Base-by-base conservation (phyloP, 768 basidiomycete genomes). In the Sarcodon sp. region DNA sequence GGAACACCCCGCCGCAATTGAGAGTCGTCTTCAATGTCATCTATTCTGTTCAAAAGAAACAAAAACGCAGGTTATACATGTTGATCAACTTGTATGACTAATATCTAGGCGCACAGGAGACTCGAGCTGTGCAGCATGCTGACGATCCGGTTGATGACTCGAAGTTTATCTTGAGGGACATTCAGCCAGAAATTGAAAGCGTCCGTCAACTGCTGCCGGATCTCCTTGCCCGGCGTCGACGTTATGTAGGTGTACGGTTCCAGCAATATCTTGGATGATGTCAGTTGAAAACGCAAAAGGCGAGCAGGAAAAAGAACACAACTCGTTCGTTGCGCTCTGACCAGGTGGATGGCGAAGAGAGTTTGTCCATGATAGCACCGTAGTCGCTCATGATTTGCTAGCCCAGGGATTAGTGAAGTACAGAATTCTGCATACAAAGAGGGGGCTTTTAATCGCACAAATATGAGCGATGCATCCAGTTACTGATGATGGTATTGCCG, bases 91-190 rank as follows among this genome's bases (percentile, higher is more conserved):
- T 13, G 4, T 41, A 13, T 16, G 13, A 41, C 13, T 41, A 41
- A 41, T 27, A 27, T 35, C 27, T 33, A 47, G 10, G 62, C 75
- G 58, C 56, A 92, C 93, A 98, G 73, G 21, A 99, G 71, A 61
- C 88, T 91, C 4, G 93, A 92, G 46, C 82, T 90, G 56, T 99
- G 96, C 15, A 98, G 70, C 91, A 94, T 97, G 58, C 80, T 80
- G 33, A 99, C 87, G 47, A 99, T 77, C 53, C 73, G 75, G 2
- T 81, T 74, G 51, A 99, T 91, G 38, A 85, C 68, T 27, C 62
- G 61, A 13, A 96, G 73, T 61, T 83, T 83, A 21, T 76, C 73
- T 27, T 66, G 60, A 0, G 89, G 86, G 2, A 98, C 91, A 6
- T 81, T 61, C 11, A 98, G 76, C 96, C 96, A 99, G 1, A 66